phyloP scores from a whole-genome alignment of 805 yeast genomes.

The Yarrowia bubula region DNA sequence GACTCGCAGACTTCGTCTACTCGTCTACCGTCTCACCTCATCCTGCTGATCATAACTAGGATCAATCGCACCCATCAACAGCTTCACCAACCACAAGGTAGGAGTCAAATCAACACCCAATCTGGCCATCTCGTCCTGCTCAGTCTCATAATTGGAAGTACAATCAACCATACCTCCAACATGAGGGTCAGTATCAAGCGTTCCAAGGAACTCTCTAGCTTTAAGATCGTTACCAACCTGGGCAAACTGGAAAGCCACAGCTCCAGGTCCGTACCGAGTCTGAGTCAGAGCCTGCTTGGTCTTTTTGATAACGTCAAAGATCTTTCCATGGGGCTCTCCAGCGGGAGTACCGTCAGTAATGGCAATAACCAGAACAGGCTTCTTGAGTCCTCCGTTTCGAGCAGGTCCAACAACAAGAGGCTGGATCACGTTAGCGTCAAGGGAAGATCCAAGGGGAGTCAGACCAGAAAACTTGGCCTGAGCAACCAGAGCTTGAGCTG shows the following conservation, averaged over 20 bases:
- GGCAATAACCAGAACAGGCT: constrained; percentile 37
- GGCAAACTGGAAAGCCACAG: constrained; percentile 39
- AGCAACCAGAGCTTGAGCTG: constrained; percentile 32
- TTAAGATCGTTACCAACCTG: constrained; percentile 39
- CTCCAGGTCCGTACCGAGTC: constrained; percentile 36
- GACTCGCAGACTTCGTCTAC: too few relatives aligned
- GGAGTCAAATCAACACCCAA: constrained; percentile 37
- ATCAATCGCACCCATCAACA: constrained; percentile 37
- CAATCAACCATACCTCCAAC: constrained; percentile 38
- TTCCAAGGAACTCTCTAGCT: constrained; percentile 36
- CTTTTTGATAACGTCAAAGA: constrained; percentile 33
- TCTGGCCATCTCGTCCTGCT: constrained; percentile 38
- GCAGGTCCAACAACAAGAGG: constrained; percentile 36
- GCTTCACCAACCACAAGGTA: constrained; percentile 37
- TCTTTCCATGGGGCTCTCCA: constrained; percentile 34
- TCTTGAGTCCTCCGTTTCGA: constrained; percentile 31
- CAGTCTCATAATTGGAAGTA: constrained; percentile 37
- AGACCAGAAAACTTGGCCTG: constrained; percentile 35
- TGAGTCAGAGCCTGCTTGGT: constrained; percentile 33
- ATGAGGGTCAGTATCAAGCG: constrained; percentile 35
- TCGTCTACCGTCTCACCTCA: constrained; percentile 28
- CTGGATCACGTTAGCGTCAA: constrained; percentile 35
- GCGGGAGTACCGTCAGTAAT: constrained; percentile 40
- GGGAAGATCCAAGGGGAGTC: constrained; percentile 36
- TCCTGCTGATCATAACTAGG: constrained; percentile 37